Evolutionary conservation across 208 protist genomes (phyloP), one percentile per base, ranked within the genome.

Genomic region (Acanthamoeba divionensis): DNA sequence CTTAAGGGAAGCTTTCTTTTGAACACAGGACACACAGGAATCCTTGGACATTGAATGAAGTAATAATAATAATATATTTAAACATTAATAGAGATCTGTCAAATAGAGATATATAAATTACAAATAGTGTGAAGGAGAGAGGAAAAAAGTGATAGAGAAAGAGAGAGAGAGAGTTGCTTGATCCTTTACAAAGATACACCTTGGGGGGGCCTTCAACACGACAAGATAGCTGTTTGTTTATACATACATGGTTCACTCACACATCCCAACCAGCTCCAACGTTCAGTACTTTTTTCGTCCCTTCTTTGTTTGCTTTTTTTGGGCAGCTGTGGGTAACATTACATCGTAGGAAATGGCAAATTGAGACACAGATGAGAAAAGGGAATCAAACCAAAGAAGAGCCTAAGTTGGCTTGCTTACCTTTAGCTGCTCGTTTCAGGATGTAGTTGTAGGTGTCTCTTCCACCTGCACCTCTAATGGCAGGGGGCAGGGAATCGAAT

Each of bases 361-460:
- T 18, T 24, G n/a, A 60, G 52, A 60, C 18, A 60, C 18, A 60
- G 52, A 60, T 60, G 52, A 60, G 52, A 60, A n/a, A 60, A 60
- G 52, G 18, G 52, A 60, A 60, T n/a, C 18, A 60, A n/a, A n/a
- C n/a, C n/a, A n/a, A n/a, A n/a, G n/a, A n/a, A n/a, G n/a, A n/a
- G n/a, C n/a, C n/a, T n/a, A n/a, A n/a, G n/a, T n/a, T n/a, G n/a
- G n/a, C n/a, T n/a, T 69, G 33, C 69, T 21, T 57, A 87, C 77
- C 38, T 29, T 87, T 87, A 57, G 54, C 55, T 12, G 77, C 77
- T 66, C 77, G 77, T 12, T 87, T 87, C 31, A 87, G 77, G 26
- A 87, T 38, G 50, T 41, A 87, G 54, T 87, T 87, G 36, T 87
- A 87, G 77, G 77, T 87, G 26, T 87, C 77, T 8, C 77, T 31